Conservation (phyloP, 2,329 filamentous ascomycete genomes). For the Helicocarpus griseus region DNA sequence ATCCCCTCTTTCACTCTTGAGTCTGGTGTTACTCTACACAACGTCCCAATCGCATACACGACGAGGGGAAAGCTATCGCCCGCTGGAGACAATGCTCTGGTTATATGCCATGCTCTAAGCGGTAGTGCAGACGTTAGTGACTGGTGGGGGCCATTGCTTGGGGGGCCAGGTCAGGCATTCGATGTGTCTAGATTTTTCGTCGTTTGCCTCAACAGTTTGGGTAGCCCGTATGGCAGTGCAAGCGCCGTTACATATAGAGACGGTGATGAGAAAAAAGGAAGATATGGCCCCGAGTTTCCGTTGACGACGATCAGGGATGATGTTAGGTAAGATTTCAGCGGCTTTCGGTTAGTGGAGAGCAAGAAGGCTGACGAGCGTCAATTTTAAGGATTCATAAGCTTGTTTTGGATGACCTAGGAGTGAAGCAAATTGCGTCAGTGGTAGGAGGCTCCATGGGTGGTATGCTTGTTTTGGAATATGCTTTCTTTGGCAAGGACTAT, state of each 20-base stretch:
- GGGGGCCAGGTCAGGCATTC: constrained; percentile 43
- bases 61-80: constrained; percentile 50
- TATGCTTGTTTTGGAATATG: constrained; percentile 48
- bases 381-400: constrained; percentile 42
- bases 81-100: constrained; percentile 51
- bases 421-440: constrained; percentile 44
- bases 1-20: constrained; percentile 88
- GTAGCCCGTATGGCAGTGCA: constrained; percentile 46
- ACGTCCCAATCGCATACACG: constrained; percentile 60
- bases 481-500: constrained; percentile 61
- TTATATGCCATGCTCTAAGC: constrained; percentile 49
- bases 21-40: constrained; percentile 72
- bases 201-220: constrained; percentile 45
- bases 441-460: constrained; percentile 51
- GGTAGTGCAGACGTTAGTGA: constrained; percentile 47
- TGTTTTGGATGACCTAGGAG: constrained; percentile 45
- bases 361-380: neutral
- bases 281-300: constrained; percentile 92
- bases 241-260: constrained; percentile 66
- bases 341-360: neutral
- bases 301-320: constrained; percentile 92
- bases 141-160: constrained; percentile 49
- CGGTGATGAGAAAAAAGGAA: constrained; percentile 60
- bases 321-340: constrained; percentile 59
- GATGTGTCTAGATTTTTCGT: constrained; percentile 45